phyloP scores from a whole-genome alignment of 2,329 filamentous ascomycete species.

The Sphaerulina musiva region DNA sequence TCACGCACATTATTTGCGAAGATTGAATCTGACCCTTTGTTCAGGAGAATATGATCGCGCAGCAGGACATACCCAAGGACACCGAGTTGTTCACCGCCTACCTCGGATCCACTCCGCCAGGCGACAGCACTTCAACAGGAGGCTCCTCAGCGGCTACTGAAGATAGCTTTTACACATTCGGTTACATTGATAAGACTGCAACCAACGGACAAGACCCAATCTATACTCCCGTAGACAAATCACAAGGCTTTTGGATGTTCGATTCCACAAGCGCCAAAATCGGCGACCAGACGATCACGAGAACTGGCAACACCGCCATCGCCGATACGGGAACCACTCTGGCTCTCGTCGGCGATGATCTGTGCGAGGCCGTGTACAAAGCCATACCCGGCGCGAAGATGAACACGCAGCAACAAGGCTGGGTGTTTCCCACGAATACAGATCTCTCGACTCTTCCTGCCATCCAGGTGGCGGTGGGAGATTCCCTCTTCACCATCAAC shows the following conservation, averaged over 20 bases:
- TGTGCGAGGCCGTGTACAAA: constrained; percentile 57
- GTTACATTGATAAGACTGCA: constrained; percentile 59
- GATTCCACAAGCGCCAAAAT: constrained; percentile 47
- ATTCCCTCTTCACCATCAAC: constrained; percentile 54
- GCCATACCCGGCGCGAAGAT: constrained; percentile 53
- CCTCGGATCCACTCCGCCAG: constrained; percentile 52
- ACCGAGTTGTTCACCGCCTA: constrained; percentile 58
- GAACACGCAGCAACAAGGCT: constrained; percentile 42
- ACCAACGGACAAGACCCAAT: constrained; percentile 39
- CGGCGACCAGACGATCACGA: constrained; percentile 44
- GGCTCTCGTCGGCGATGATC: constrained; percentile 55
- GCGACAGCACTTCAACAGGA: constrained; percentile 3
- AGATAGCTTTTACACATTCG: constrained; percentile 61
- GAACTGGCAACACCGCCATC: constrained; percentile 58
- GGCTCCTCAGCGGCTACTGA: constrained; percentile 3
- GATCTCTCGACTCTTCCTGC: constrained; percentile 51
- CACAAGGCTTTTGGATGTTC: constrained; percentile 63
- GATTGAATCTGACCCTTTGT: neutral
- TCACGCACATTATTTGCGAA: no score
- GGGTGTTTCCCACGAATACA: constrained; percentile 53
- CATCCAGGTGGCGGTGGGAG: constrained; percentile 58
- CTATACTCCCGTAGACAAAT: constrained; percentile 58
- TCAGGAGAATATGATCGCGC: constrained; percentile 57
- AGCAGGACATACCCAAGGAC: constrained; percentile 48
- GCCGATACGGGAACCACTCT: constrained; percentile 66